phyloP scores from a whole-genome alignment of 2,329 filamentous ascomycete genomes.

The Diaporthe batatas region DNA sequence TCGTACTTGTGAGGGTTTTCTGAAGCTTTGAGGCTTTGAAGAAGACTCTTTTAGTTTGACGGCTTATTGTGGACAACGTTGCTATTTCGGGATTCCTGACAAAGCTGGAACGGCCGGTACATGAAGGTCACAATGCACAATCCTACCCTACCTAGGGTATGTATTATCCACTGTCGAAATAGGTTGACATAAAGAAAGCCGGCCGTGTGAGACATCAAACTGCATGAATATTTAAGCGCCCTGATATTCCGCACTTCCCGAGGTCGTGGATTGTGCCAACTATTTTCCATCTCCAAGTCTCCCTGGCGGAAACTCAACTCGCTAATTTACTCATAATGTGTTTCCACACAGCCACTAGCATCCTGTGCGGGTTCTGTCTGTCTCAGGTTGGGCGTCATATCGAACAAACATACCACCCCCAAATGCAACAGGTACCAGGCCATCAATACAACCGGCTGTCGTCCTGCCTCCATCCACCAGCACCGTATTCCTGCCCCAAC shows the following conservation, averaged over 20 bases:
- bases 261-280: background rate
- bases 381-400: background rate
- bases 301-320: constrained; percentile 5
- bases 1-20: background rate
- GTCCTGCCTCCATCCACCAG: background rate
- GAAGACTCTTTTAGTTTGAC: background rate
- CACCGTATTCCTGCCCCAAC: background rate
- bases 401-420: background rate
- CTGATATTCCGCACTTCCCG: background rate
- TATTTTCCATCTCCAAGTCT: background rate
- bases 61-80: background rate
- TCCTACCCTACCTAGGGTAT: background rate
- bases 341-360: background rate
- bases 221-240: background rate
- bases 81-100: background rate
- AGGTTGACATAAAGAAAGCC: background rate
- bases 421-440: background rate
- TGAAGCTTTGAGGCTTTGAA: background rate
- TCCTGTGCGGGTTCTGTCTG: background rate
- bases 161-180: background rate
- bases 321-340: constrained; percentile 7
- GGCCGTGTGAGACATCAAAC: background rate
- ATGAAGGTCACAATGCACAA: background rate
- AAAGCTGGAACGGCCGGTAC: background rate
- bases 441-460: background rate